phyloP scores from a whole-genome alignment of 2,329 filamentous ascomycete species.

The Talaromyces sp. region DNA sequence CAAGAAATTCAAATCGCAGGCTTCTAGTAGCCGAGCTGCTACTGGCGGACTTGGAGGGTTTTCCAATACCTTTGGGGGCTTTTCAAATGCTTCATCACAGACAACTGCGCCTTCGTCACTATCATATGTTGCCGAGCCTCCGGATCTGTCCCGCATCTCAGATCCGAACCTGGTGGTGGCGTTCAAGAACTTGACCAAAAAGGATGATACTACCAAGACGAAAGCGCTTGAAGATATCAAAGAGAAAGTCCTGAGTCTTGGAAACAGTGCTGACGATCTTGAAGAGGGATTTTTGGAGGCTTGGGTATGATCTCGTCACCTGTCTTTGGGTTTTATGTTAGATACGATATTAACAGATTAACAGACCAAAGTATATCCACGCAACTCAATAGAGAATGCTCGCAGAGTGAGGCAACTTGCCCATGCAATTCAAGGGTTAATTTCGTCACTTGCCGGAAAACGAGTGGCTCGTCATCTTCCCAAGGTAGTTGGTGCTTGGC shows the following conservation, averaged over 20 bases:
- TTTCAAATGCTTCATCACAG: conserved; percentile 36
- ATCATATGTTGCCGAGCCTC: conserved; percentile 83
- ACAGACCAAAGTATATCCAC: conserved; percentile 80
- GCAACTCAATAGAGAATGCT: conserved; percentile 83
- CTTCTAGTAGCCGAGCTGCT: conserved; percentile 60
- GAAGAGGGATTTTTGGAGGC: conserved; percentile 83
- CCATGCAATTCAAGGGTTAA: conserved; percentile 67
- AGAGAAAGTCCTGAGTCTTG: conserved; percentile 56
- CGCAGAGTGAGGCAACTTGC: conserved; percentile 83
- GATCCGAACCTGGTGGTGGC: conserved; percentile 79
- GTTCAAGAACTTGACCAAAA: conserved; percentile 92
- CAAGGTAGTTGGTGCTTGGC: conserved; percentile 80
- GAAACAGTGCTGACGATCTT: conserved; percentile 56
- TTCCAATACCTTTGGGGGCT: conserved; percentile 43
- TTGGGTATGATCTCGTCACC: conserved; percentile 62
- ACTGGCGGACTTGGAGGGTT: conserved; percentile 45
- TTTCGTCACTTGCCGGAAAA: conserved; percentile 64
- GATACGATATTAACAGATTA: conserved; percentile 36
- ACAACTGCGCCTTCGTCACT: conserved; percentile 58
- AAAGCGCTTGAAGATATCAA: conserved; percentile 87
- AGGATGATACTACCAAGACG: conserved; percentile 85
- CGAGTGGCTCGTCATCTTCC: conserved; percentile 78
- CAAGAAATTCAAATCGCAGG: conserved; percentile 62
- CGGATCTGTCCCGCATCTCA: conserved; percentile 71
- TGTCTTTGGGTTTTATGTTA: background rate